Evolutionary conservation across 2,329 filamentous ascomycete genomes (phyloP), one percentile per base, ranked within the genome.

Genomic region (Coniochaeta ligniaria): DNA sequence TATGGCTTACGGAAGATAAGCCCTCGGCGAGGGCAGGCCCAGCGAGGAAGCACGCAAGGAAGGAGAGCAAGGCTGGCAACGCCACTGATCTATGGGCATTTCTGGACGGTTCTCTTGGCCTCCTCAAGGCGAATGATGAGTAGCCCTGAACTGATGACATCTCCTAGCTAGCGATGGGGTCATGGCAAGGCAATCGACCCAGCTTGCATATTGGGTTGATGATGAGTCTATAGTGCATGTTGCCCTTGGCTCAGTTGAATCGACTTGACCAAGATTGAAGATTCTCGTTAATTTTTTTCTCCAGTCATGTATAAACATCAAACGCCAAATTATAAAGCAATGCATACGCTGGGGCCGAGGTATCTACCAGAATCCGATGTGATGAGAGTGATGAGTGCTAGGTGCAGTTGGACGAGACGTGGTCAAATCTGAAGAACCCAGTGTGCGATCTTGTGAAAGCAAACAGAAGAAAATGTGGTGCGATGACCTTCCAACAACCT

Each of bases 101-200:
- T 50, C 66, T 86, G 31, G 75, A 84, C 64, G 83, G 83, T 6
- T 81, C 80, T 61, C 67, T 86, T 11, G 83, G 83, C 6, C 72
- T 85, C 16, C 77, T 83, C 60, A 74, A 76, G n/a, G 54, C 17
- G 16, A 2, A 26, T 55, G 54, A 57, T 11, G 28, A 57, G 20
- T 24, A 52, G 22, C 12, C 35, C 35, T 36, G 35, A 36, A n/a
- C 31, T 36, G 6, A 14, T 36, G 12, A 9, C 35, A 36, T 11
- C 35, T 36, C 35, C 35, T 36, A 36, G 6, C 35, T 36, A 12
- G 35, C 12, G 35, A 36, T 8, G 35, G 35, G 12, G 7, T 36
- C 12, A 9, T 14, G 35, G 12, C 35, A 9, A 11, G 12, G 35
- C 3, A 11, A 36, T 14, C 7, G 12, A 36, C 6, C 35, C 35